Base-by-base conservation (phyloP, 2,329 filamentous ascomycete genomes). In the Alternaria hordeiaustralica region DNA sequence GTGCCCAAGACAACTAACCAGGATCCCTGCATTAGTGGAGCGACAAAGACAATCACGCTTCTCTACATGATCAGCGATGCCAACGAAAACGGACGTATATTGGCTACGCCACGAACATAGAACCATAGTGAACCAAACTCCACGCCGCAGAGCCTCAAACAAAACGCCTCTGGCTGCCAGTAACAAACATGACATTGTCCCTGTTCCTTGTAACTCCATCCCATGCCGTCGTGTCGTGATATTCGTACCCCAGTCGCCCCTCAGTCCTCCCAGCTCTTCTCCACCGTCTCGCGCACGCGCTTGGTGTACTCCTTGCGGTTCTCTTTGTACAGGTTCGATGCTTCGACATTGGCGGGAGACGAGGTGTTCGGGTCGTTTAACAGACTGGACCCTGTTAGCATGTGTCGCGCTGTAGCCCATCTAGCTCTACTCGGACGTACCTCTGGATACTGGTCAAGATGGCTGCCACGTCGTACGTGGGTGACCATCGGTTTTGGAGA, bases 361-460 rank as follows among this genome's bases (percentile, higher is more conserved):
- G 93, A 96, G n/a, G 96, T 99, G 80, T 99, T 99, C 2, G 96
- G 96, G 73, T 99, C 96, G 81, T 99, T 98, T 13, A 99, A 87
- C 47, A 99, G 83, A 88, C 95, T 97, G 64, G 13, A 9, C 7
- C 8, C 26, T 28, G 58, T 78, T 53, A 78, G 70, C 56, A 64
- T 33, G 23, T n/a, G 20, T 64, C 49, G 30, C 30, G 25, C 49
- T 45, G 43, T 10, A 13, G 9, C 10, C 21, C 26, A 15, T 23
- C 18, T 21, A 15, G 12, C 28, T 50, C 12, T 18, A 20, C 5
- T 49, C 3, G 21, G 20, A 33, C 80, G 54, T 81, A 96, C 94
- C 94, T 98, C 81, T 99, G 96, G 69, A 99, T 97, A 77, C 95
- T 98, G 45, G 96, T 99, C 81, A 99, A 83, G 67, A 99, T 94